Conservation (phyloP, 768 basidiomycete species). For the Trametopsis cervina region DNA sequence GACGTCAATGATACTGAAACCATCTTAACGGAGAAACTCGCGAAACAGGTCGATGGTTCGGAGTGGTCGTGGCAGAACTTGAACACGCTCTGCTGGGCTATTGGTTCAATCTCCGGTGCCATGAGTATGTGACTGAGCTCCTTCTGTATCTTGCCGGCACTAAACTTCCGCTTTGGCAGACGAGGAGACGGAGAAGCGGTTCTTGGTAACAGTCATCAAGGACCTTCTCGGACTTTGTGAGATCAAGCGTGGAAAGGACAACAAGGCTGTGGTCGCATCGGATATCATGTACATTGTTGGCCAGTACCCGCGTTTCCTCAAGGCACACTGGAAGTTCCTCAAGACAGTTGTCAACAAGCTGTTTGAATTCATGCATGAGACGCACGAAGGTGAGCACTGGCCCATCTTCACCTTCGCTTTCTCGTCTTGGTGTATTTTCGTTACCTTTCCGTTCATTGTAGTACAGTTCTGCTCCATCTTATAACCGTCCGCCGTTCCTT, state of each 20-base stretch:
- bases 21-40: slow-evolving; percentile 94
- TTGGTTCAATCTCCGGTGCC: slow-evolving; percentile 96
- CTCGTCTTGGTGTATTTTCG: slow-evolving; percentile 8
- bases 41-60: slow-evolving; percentile 93
- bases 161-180: too few relatives aligned
- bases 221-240: slow-evolving; percentile 96
- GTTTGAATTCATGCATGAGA: slow-evolving; percentile 99
- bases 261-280: slow-evolving; percentile 97
- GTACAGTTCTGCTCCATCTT: not conserved
- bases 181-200: slow-evolving; percentile 98
- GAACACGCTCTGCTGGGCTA: slow-evolving; percentile 99
- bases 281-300: slow-evolving; percentile 99
- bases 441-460: not conserved
- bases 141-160: not conserved
- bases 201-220: slow-evolving; percentile 98
- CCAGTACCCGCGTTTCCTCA: slow-evolving; percentile 98
- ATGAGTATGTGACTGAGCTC: slow-evolving; percentile 97
- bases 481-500: not conserved
- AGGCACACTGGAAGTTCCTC: slow-evolving; percentile 99
- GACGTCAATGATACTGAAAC: slow-evolving; percentile 95
- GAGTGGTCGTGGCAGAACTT: slow-evolving; percentile 99
- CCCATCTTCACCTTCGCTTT: not conserved
- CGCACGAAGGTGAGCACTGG: slow-evolving; percentile 76
- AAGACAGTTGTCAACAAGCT: slow-evolving; percentile 99
- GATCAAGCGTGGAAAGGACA: slow-evolving; percentile 98